Evolutionary conservation across 2,329 filamentous ascomycete species (phyloP).

Genomic region (Chaetomium sp.): DNA sequence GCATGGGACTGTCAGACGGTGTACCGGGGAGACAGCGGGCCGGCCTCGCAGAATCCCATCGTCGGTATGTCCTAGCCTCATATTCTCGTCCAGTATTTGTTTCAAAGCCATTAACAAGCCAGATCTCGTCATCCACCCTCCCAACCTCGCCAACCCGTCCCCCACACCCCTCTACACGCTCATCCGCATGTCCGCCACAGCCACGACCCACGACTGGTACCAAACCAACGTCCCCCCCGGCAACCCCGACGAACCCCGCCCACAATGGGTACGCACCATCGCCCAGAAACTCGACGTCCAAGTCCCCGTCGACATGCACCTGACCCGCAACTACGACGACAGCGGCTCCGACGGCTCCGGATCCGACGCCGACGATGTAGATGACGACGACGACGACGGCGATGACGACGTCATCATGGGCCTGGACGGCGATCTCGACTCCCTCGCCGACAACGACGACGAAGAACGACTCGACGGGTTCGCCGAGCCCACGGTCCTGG

Average conservation of each 20-base stretch:
- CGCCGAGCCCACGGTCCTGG: constrained; percentile 12
- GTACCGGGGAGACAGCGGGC: constrained; percentile 28
- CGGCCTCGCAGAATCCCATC: constrained; percentile 39
- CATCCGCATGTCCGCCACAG: constrained; percentile 46
- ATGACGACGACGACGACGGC: constrained; percentile 16
- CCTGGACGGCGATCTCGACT: constrained; percentile 9
- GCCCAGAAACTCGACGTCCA: constrained; percentile 37
- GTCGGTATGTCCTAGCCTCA: constrained; percentile 30
- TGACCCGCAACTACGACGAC: constrained; percentile 31
- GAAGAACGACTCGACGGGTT: constrained; percentile 7
- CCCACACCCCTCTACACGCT: constrained; percentile 44
- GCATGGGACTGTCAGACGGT: constrained; percentile 41
- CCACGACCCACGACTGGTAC: constrained; percentile 46
- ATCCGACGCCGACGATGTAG: constrained; percentile 13
- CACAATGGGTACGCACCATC: constrained; percentile 45
- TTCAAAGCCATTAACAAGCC: background rate
- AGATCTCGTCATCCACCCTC: constrained; percentile 45
- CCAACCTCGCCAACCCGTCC: constrained; percentile 26
- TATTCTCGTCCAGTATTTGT: background rate
- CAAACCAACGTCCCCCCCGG: constrained; percentile 40
- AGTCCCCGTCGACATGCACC: constrained; percentile 39
- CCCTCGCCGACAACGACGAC: constrained; percentile 15
- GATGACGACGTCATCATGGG: constrained; percentile 18
- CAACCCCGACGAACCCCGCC: constrained; percentile 17
- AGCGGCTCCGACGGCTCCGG: constrained; percentile 10